A percentile compares a stretch with the other conserved stretches of the same genome.
These are phyloP conservation scores for Schizochytrium sp. DNA, from an alignment of 108 stramenopile genomes.

Conservation along the genomic window DNA sequence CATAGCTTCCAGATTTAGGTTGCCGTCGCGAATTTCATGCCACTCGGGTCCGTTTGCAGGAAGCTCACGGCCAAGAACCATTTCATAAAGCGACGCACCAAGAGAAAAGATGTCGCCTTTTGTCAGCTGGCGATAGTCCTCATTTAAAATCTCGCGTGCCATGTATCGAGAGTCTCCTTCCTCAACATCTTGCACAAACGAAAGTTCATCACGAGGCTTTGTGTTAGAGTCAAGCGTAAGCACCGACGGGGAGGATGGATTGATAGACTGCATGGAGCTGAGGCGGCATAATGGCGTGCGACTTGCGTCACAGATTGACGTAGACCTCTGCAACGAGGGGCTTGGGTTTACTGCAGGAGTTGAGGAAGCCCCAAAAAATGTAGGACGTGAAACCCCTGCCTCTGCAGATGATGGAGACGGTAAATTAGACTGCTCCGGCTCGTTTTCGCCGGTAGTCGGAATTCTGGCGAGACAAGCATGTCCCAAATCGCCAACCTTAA, in stretches of 20 bases:
- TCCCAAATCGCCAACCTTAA: conserved; percentile 74
- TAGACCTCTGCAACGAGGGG: background rate
- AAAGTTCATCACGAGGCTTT: background rate
- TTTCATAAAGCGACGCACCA: conserved; percentile 72
- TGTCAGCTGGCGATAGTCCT: conserved; percentile 66
- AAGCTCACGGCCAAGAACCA: conserved; percentile 64
- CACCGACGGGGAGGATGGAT: background rate
- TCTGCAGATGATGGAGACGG: background rate
- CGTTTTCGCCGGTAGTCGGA: background rate
- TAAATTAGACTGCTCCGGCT: background rate
- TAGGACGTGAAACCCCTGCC: background rate
- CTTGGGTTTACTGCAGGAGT: background rate
- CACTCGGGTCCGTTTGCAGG: conserved; percentile 72
- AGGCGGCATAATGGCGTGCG: background rate
- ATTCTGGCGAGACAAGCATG: conserved; percentile 63
- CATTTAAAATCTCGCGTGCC: conserved; percentile 69
- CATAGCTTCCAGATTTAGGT: background rate
- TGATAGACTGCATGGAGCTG: background rate
- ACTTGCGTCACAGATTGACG: conserved; percentile 6
- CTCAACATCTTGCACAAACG: conserved; percentile 32
- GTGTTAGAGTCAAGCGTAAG: conserved; percentile 42
- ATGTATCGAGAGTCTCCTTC: conserved; percentile 76
- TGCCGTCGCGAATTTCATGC: conserved; percentile 69
- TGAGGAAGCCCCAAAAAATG: background rate
- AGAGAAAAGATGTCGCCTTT: conserved; percentile 75